These are phyloP conservation scores for Aphelidium insulamus DNA, from an alignment of 371 early-diverging fungal genomes.

Conservation along the genomic window DNA sequence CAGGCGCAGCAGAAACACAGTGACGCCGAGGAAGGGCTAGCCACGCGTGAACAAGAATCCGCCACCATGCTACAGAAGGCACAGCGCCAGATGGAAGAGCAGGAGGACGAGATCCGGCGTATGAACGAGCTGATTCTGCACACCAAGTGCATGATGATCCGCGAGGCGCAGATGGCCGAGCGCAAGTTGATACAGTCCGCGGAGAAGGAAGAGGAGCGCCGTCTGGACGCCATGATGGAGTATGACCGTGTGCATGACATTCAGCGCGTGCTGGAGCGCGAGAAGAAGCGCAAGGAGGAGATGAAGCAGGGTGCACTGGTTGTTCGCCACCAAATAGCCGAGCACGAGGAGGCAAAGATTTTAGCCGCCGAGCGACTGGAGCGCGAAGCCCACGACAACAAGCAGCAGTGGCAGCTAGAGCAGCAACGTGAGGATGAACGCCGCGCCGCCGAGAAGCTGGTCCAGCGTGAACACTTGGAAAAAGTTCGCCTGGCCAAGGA, in stretches of 20 bases:
- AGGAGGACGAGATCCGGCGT: slow-evolving; percentile 31
- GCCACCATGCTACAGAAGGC: slow-evolving; percentile 24
- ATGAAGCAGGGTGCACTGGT: slow-evolving; percentile 18
- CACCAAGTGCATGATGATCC: slow-evolving; percentile 29
- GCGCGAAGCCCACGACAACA: slow-evolving; percentile 23
- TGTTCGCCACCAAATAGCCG: slow-evolving; percentile 21
- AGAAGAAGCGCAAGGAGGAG: slow-evolving; percentile 13
- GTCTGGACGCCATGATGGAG: slow-evolving; percentile 28
- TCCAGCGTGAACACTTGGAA: slow-evolving; percentile 14
- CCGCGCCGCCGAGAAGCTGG: slow-evolving; percentile 11
- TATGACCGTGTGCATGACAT: slow-evolving; percentile 17
- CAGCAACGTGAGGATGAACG: no score
- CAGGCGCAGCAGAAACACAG: no score
- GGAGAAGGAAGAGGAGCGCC: slow-evolving; percentile 16
- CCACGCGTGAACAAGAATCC: slow-evolving; percentile 18
- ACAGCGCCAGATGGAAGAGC: slow-evolving; percentile 24
- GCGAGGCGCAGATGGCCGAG: slow-evolving; percentile 17
- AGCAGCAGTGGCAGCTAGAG: no score
- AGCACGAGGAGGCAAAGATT: slow-evolving; percentile 19
- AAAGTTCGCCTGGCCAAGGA: slow-evolving; percentile 2
- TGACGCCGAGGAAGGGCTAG: no score
- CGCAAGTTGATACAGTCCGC: slow-evolving; percentile 17
- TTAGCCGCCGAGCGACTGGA: slow-evolving; percentile 21
- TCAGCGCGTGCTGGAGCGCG: slow-evolving; percentile 17
- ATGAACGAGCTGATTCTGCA: slow-evolving; percentile 31